Evolutionary conservation across 164 flowering plant species (phyloP).

Genomic region (Kingdonia uniflora): DNA sequence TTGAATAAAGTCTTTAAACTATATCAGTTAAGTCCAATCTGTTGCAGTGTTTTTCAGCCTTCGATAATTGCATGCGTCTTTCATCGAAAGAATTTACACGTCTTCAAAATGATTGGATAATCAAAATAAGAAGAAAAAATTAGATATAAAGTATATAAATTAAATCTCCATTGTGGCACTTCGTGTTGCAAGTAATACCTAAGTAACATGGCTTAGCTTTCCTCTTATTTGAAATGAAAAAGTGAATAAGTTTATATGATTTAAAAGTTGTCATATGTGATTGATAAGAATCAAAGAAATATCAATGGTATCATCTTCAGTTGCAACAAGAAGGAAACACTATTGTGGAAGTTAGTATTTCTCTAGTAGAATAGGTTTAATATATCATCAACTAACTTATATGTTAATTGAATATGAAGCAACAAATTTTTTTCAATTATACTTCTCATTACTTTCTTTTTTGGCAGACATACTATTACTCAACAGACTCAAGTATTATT

Average conservation of each 20-base stretch:
- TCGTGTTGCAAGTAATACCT: conserved; percentile 84
- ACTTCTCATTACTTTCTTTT: neutral
- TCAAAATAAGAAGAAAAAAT: neutral
- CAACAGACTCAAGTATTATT: no score
- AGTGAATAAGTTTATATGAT: no score
- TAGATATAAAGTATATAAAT: neutral
- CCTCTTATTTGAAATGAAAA: conserved; percentile 45
- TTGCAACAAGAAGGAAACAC: conserved; percentile 76
- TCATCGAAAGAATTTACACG: neutral
- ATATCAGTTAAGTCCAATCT: no score
- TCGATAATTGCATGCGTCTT: no score
- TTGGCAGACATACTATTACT: no score
- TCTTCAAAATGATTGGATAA: neutral
- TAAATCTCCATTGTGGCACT: conserved; percentile 74
- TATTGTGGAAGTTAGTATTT: conserved; percentile 51
- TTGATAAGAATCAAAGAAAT: neutral
- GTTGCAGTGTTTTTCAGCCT: no score
- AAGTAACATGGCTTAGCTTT: conserved; percentile 48
- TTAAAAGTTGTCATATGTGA: neutral
- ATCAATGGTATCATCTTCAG: conserved; percentile 37
- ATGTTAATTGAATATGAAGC: neutral
- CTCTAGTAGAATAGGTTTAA: conserved; percentile 14
- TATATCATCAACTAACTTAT: no score
- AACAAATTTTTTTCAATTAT: neutral
- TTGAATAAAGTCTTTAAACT: no score